These are phyloP conservation scores for Cordia subcordata DNA, from an alignment of 257 asterid species.

Conservation along the genomic window DNA sequence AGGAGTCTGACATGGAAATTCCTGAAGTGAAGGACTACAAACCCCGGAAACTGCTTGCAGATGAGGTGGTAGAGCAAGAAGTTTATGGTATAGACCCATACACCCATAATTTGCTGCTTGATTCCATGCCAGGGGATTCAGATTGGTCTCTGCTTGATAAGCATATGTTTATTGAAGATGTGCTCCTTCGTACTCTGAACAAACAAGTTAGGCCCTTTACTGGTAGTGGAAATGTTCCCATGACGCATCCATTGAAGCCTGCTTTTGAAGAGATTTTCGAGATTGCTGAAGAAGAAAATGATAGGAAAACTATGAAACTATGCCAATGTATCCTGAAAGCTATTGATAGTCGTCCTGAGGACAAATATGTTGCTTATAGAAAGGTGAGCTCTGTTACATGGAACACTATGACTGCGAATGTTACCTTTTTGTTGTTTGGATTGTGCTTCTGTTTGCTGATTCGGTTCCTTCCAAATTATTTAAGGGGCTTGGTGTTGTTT, in stretches of 20 bases:
- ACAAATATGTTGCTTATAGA: slow-evolving; percentile 93
- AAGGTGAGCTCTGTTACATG: slow-evolving; percentile 44
- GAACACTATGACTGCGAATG: no score
- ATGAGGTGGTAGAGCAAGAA: slow-evolving; percentile 97
- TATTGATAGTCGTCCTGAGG: slow-evolving; percentile 79
- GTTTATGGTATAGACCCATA: slow-evolving; percentile 98
- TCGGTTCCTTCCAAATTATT: slow-evolving; percentile 1
- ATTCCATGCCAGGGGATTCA: slow-evolving; percentile 93
- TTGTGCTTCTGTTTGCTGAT: background rate
- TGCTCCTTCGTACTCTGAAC: slow-evolving; percentile 77
- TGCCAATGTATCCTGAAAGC: slow-evolving; percentile 78
- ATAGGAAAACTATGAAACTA: slow-evolving; percentile 52
- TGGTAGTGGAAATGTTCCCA: slow-evolving; percentile 85
- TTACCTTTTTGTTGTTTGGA: no score
- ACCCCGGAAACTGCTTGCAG: slow-evolving; percentile 81
- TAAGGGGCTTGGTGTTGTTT: slow-evolving; percentile 99
- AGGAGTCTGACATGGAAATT: slow-evolving; percentile 98
- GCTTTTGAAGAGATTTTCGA: slow-evolving; percentile 70
- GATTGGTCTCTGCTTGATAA: slow-evolving; percentile 84
- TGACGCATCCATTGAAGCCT: slow-evolving; percentile 75
- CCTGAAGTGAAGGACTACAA: slow-evolving; percentile 94
- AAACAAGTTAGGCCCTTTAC: slow-evolving; percentile 82
- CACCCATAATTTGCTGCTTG: slow-evolving; percentile 94
- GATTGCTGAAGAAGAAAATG: slow-evolving; percentile 56
- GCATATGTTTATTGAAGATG: slow-evolving; percentile 89